Percentiles rank a stretch among this genome's conserved stretches.
These are phyloP conservation scores for Pneumocystis sp. DNA, from an alignment of 1,139 yeast genomes.

Conservation along the genomic window DNA sequence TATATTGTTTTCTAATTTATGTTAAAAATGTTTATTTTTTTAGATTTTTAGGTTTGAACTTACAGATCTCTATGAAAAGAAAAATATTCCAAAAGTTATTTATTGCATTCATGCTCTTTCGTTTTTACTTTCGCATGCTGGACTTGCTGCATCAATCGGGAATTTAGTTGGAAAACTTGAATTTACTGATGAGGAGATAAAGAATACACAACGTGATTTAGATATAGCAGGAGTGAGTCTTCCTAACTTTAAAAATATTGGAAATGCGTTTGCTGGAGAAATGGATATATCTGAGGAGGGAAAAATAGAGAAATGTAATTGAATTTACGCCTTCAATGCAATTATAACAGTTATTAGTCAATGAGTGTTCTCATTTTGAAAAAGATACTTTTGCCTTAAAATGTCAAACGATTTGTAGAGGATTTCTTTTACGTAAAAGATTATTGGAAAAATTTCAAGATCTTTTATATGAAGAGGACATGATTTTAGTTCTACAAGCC, in stretches of 20 bases:
- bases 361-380: conserved; percentile 1
- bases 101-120: conserved; percentile 85
- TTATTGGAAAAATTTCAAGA: conserved; percentile 3
- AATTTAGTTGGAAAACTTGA: conserved; percentile 48
- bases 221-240: conserved; percentile 30
- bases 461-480: conserved; percentile 8
- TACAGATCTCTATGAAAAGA: conserved; percentile 77
- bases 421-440: conserved; percentile 11
- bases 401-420: conserved; percentile 11
- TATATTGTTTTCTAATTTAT: neutral
- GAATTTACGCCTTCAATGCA: neutral
- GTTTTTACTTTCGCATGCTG: conserved; percentile 44
- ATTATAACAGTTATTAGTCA: neutral
- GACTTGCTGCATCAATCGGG: conserved; percentile 46
- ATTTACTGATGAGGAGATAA: conserved; percentile 54
- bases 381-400: conserved; percentile 1
- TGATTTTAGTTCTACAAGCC: conserved; percentile 7
- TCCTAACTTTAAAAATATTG: conserved; percentile 31
- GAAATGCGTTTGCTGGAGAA: conserved; percentile 24
- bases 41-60: conserved; percentile 9
- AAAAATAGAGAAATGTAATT: conserved; percentile 20
- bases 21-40: neutral
- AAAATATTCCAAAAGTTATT: conserved; percentile 85
- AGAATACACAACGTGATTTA: conserved; percentile 51
- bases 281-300: conserved; percentile 20